A percentile compares a stretch with the other conserved stretches of the same genome.
phyloP scores from a whole-genome alignment of 495 filamentous ascomycete species.

The Aspergillus taichungensis region DNA sequence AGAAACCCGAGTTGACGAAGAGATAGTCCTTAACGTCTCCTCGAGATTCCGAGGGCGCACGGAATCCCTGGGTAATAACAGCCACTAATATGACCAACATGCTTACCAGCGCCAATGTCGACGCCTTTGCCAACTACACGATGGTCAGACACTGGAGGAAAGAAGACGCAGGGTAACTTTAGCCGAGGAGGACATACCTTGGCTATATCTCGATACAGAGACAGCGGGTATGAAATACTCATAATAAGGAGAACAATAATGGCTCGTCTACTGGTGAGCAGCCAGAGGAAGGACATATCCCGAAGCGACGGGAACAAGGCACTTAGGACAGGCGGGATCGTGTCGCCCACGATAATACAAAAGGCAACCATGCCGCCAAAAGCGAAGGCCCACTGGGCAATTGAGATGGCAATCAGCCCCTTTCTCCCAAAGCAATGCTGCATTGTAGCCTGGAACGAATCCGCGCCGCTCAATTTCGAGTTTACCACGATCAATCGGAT shows the following conservation, averaged over 20 bases:
- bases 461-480: slow-evolving; percentile 83
- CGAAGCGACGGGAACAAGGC: slow-evolving; percentile 72
- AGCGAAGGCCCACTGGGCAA: slow-evolving; percentile 94
- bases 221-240: slow-evolving; percentile 83
- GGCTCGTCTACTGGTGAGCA: slow-evolving; percentile 69
- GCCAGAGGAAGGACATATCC: slow-evolving; percentile 66
- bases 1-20: slow-evolving; percentile 73
- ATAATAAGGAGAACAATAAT: slow-evolving; percentile 81
- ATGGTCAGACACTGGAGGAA: slow-evolving; percentile 11
- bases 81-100: slow-evolving; percentile 86
- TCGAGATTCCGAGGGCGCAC: slow-evolving; percentile 57
- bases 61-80: slow-evolving; percentile 75
- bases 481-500: slow-evolving; percentile 95
- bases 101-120: slow-evolving; percentile 78
- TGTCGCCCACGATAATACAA: slow-evolving; percentile 93
- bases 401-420: slow-evolving; percentile 79
- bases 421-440: slow-evolving; percentile 84
- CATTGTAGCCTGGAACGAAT: slow-evolving; percentile 90
- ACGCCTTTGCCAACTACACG: slow-evolving; percentile 82
- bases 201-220: slow-evolving; percentile 91
- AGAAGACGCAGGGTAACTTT: not conserved
- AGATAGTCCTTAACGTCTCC: slow-evolving; percentile 60
- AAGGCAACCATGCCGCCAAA: slow-evolving; percentile 99
- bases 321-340: slow-evolving; percentile 79
- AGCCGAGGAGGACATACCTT: slow-evolving; percentile 49